A percentile compares a stretch with the other conserved stretches of the same genome.
phyloP scores from a whole-genome alignment of 306 rosid genomes.

The Medicago ruthenica region DNA sequence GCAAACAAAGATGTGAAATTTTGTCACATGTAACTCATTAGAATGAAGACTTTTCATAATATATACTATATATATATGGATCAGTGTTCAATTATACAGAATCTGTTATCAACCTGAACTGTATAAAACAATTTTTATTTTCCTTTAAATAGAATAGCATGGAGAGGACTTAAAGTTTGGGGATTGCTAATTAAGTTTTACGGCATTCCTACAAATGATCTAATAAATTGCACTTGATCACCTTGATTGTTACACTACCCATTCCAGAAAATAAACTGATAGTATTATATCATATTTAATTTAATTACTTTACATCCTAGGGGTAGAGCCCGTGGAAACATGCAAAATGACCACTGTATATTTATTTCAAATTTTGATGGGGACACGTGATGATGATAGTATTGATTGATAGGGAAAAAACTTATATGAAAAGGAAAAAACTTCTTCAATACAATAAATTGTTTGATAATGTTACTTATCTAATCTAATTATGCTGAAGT shows the following conservation, averaged over 20 bases:
- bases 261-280: background rate
- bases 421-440: background rate
- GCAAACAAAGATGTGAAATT: background rate
- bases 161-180: no score
- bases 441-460: constrained; percentile 20
- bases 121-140: no score
- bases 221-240: background rate
- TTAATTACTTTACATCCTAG: no score
- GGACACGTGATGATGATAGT: background rate
- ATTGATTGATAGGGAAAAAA: background rate
- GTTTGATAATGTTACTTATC: background rate
- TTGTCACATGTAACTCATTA: background rate
- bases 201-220: no score
- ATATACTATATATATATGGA: no score
- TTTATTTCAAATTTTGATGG: constrained; percentile 5
- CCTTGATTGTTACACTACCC: background rate
- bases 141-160: no score
- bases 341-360: no score
- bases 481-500: constrained; percentile 14
- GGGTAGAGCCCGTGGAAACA: no score
- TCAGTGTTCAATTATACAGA: no score
- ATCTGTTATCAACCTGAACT: no score
- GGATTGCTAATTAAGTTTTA: no score
- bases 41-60: background rate
- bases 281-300: no score